Conservation (phyloP, 2,329 filamentous ascomycete species). For the Cryphonectria japonica region DNA sequence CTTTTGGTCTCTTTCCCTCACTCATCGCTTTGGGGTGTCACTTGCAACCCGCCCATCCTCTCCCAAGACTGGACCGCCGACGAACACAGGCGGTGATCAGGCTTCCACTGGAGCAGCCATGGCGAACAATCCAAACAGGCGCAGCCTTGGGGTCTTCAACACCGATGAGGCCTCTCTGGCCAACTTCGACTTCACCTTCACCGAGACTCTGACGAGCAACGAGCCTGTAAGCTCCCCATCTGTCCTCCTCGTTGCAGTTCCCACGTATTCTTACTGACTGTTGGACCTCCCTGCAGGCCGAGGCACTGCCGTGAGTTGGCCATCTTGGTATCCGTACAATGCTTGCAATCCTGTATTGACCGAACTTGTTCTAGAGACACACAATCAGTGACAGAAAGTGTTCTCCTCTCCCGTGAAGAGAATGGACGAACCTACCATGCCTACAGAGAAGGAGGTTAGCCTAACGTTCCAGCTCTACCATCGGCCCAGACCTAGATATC, state of each 20-base stretch:
- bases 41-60: neutral
- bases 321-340: too few species aligned
- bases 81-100: neutral
- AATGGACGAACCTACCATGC: slow-evolving; percentile 30
- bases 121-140: slow-evolving; percentile 25
- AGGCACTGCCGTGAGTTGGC: slow-evolving; percentile 25
- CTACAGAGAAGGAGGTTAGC: slow-evolving; percentile 28
- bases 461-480: too few species aligned
- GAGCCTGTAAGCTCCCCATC: slow-evolving; percentile 14
- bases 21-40: neutral
- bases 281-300: slow-evolving; percentile 8
- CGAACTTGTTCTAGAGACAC: slow-evolving; percentile 14
- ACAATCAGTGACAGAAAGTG: slow-evolving; percentile 23
- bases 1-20: neutral
- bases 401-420: slow-evolving; percentile 26
- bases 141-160: slow-evolving; percentile 23
- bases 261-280: neutral
- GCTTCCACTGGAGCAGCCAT: slow-evolving; percentile 2
- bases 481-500: neutral
- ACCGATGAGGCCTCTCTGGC: slow-evolving; percentile 19
- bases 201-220: slow-evolving; percentile 18
- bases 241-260: neutral
- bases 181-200: slow-evolving; percentile 26
- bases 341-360: neutral
- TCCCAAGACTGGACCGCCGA: slow-evolving; percentile 1